Base-by-base conservation (phyloP, 2,329 filamentous ascomycete species). In the Hortaea werneckii region DNA sequence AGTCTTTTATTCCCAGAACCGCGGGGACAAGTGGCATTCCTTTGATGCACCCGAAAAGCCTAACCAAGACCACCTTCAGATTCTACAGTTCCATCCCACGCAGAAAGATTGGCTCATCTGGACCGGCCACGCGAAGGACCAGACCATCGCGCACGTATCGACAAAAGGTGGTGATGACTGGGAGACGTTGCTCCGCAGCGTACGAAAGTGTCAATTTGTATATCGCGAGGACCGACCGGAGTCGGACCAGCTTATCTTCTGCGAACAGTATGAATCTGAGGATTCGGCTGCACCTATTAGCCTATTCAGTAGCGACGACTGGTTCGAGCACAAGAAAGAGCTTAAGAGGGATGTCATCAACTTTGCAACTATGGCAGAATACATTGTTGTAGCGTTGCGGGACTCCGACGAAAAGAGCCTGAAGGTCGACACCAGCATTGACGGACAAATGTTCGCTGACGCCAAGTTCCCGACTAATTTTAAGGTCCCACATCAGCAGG, bases 321-420 rank as follows among this genome's bases (percentile, higher is more conserved):
- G 83, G 67, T 94, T 94, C 59, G 76, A 82, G 43, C 74, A 79
- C 51, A 76, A 81, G 55, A 70, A 71, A 10, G 70, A 79, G 26
- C 74, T 79, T 48, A 80, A 84, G 61, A 74, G 78, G 26, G 77
- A 89, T 49, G 84, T 95, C 37, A 79, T 83, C 56, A 83, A 84
- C 55, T 96, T 94, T 65, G 90, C 88, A 2, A 94, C 85, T 5
- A 96, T 95, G 90, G 83, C 85, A 34, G 92, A 98, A 63, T 98
- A 95, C 64, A 92, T 98, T 58, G 79, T 98, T 35, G 83, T 95
- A 42, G 89, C 89, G 1, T 82, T 83, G 5, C 76, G 76, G 40
- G 71, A 77, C 50, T 76, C 83, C 48, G 79, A 85, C 34, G 72
- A 78, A 45, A 72, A 82, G 35, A 83, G 78, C 1, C 71, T 95